A percentile compares a stretch with the other conserved stretches of the same genome.
Evolutionary conservation across 345 rosid species (phyloP).

Genomic region (Citropsis articulata): DNA sequence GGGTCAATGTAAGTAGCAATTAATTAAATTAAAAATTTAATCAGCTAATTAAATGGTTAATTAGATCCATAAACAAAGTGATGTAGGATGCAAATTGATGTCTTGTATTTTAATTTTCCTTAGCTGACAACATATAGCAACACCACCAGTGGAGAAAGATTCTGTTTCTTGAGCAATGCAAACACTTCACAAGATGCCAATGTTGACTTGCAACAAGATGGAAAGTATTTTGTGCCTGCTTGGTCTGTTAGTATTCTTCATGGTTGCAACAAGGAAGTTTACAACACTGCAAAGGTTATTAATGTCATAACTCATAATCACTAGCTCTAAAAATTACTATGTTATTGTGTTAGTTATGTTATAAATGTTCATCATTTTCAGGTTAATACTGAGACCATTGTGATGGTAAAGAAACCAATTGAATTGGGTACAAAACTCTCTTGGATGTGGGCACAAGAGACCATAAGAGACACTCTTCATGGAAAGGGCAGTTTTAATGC

Average conservation of each 20-base stretch:
- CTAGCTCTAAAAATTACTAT: too few species aligned
- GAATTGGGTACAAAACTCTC: background rate
- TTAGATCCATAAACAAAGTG: background rate
- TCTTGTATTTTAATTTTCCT: background rate
- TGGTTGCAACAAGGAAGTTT: slow-evolving; percentile 22
- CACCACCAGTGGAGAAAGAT: background rate
- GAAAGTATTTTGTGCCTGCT: slow-evolving; percentile 11
- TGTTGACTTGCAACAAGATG: background rate
- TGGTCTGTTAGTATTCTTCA: slow-evolving; percentile 27
- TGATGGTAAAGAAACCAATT: background rate
- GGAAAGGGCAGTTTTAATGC: background rate
- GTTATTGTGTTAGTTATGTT: too few species aligned
- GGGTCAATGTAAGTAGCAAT: background rate
- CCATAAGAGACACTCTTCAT: too few species aligned
- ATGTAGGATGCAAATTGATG: background rate
- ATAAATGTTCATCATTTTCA: background rate
- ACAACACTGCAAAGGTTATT: slow-evolving; percentile 30
- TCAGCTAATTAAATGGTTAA: too few species aligned
- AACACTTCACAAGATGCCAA: background rate
- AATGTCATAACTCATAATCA: background rate
- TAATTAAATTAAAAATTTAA: background rate
- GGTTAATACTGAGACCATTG: slow-evolving; percentile 26
- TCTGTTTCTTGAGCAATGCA: slow-evolving; percentile 8
- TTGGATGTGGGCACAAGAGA: slow-evolving; percentile 20
- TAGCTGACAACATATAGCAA: background rate